Base-by-base conservation (phyloP, 208 protist genomes). In the Strigomonas culicis region DNA sequence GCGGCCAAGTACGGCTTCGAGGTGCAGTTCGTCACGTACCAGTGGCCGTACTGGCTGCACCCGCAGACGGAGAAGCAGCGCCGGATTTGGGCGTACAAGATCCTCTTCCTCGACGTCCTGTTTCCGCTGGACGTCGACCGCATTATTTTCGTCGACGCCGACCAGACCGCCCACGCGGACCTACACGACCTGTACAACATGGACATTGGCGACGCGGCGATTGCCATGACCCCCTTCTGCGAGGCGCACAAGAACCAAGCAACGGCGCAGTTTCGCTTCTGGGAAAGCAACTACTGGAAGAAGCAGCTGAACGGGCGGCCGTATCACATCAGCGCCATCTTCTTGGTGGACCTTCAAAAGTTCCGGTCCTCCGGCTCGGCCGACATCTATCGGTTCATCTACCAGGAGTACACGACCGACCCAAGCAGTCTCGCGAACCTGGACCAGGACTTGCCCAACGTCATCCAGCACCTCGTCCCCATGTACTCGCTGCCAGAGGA, bases 71-170 rank as follows among this genome's bases (percentile, higher is more conserved):
- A 98, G 52, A 99, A 99, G 90, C 94, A 99, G 75, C 87, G 99
- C 36, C 96, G 96, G 15, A 99, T 99, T 68, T 99, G 98, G 98
- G 98, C 82, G 17, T 98, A 99, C 84, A 99, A 99, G 79, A 98
- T 99, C 56, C 84, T 99, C 7, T 99, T 99, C 83, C 80, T 99
- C 1, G 99, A 99, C 78, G 98, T 99, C 2, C 66, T 99, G 7
- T 99, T 99, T 70, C 98, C 98, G 6, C 74, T 95, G 11, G 75
- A 96, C 46, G 84, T 99, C 0, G 85, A 99, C 13, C 84, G 95
- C 50, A 75, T 99, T 56, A 98, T 99, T 69, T 99, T 99, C 66
- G 95, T 99, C 7, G 98, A 99, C 67, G 95, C 98, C 0, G 98
- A 99, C 72, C 98, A 99, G 79, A 98, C 97, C 7, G 75, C 68